phyloP scores from a whole-genome alignment of 768 basidiomycete genomes.

The Boletus tomentosulus region DNA sequence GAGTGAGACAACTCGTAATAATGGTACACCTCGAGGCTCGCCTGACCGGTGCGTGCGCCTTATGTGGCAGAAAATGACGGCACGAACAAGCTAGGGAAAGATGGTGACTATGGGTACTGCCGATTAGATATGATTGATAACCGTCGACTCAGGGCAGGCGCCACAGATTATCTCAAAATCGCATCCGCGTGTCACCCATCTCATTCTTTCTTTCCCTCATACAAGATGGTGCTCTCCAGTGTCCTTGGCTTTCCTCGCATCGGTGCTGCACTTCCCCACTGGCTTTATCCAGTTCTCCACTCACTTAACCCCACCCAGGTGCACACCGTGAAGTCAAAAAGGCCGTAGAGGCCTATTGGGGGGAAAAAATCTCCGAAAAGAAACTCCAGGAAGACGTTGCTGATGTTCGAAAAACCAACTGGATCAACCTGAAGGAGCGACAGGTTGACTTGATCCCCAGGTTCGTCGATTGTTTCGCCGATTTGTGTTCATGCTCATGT shows the following conservation, averaged over 20 bases:
- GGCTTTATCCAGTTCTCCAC: not conserved
- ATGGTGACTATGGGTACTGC: constrained; percentile 1
- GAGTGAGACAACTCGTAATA: not conserved
- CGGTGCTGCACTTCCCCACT: constrained; percentile 30
- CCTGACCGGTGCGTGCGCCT: not conserved
- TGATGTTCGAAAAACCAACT: constrained; percentile 83
- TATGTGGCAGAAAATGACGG: not conserved
- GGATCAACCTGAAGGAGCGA: constrained; percentile 78
- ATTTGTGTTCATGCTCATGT: constrained; percentile 11
- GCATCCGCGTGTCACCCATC: constrained; percentile 5
- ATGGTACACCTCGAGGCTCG: not conserved
- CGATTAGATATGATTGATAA: constrained; percentile 25
- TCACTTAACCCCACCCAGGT: constrained; percentile 43
- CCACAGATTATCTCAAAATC: constrained; percentile 27
- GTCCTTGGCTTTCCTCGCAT: constrained; percentile 94
- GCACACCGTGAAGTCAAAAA: constrained; percentile 95
- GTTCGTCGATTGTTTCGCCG: constrained; percentile 40
- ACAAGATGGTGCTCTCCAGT: constrained; percentile 70
- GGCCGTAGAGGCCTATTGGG: constrained; percentile 99
- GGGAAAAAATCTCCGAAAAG: constrained; percentile 80
- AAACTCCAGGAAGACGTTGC: constrained; percentile 86
- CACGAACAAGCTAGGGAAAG: not conserved
- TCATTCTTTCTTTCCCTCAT: constrained; percentile 17
- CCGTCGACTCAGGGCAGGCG: constrained; percentile 33
- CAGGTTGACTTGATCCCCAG: constrained; percentile 91